Percentiles rank a stretch among this genome's conserved stretches.
Evolutionary conservation across 1,139 yeast species (phyloP).

Genomic region (Saccharomyces hybrid): DNA sequence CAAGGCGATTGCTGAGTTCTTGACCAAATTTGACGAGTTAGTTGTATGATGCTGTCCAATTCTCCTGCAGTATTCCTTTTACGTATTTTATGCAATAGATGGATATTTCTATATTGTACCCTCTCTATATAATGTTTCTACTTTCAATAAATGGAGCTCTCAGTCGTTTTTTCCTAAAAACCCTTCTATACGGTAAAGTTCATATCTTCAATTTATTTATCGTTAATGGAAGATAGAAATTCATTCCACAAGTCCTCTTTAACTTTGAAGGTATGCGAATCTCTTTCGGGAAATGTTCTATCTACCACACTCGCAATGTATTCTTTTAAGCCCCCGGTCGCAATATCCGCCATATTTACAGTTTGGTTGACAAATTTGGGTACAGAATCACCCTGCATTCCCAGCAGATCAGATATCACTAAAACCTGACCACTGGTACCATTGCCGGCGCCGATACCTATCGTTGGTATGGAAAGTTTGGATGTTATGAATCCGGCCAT

Average conservation of each 20-base stretch:
- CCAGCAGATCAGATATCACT: conserved; percentile 78
- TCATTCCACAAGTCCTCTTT: conserved; percentile 56
- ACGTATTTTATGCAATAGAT: not conserved
- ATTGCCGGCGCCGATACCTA: conserved; percentile 95
- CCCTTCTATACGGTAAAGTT: not conserved
- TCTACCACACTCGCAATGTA: conserved; percentile 55
- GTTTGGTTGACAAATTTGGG: conserved; percentile 80
- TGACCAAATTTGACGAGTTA: conserved; percentile 43
- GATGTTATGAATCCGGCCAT: conserved; percentile 63
- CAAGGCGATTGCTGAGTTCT: conserved; percentile 53
- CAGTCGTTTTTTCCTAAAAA: not conserved
- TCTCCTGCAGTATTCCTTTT: not conserved
- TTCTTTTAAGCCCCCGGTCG: conserved; percentile 44
- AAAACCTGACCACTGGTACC: conserved; percentile 82
- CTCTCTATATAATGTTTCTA: not conserved
- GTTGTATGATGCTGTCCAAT: conserved; percentile 20
- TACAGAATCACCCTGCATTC: conserved; percentile 52
- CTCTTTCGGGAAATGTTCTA: conserved; percentile 52
- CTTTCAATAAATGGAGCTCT: not conserved
- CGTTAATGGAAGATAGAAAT: conserved; percentile 26
- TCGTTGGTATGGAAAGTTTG: conserved; percentile 62
- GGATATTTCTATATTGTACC: not conserved
- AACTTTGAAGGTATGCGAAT: conserved; percentile 62
- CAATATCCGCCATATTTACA: conserved; percentile 43
- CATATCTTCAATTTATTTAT: conserved; percentile 3